Conservation (phyloP, 495 filamentous ascomycete species). For the Astrocystis sublimbata region DNA sequence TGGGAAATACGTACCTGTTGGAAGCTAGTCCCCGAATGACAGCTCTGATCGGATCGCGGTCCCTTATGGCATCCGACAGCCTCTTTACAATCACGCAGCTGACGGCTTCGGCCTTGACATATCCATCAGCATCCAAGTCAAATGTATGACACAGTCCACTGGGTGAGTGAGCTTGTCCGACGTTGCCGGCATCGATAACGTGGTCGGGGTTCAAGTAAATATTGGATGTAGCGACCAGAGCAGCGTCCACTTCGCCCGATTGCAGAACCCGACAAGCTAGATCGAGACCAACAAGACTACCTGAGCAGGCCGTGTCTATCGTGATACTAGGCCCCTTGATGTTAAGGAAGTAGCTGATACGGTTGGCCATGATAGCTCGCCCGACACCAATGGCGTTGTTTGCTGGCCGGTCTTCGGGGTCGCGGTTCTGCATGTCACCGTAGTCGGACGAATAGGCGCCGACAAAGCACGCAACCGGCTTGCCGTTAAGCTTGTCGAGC, state of each 20-base stretch:
- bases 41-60: slow-evolving; percentile 50
- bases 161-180: slow-evolving; percentile 24
- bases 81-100: slow-evolving; percentile 49
- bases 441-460: slow-evolving; percentile 68
- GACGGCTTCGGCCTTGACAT: slow-evolving; percentile 48
- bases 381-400: not conserved
- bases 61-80: slow-evolving; percentile 45
- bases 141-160: slow-evolving; percentile 41
- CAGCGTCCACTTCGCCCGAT: not conserved
- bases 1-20: too few relatives aligned
- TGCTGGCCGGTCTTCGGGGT: slow-evolving; percentile 9
- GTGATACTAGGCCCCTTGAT: slow-evolving; percentile 24
- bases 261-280: slow-evolving; percentile 29
- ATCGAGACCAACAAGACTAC: slow-evolving; percentile 36
- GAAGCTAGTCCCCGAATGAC: slow-evolving; percentile 54
- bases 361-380: slow-evolving; percentile 20
- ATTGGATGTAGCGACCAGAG: slow-evolving; percentile 16
- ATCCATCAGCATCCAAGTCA: slow-evolving; percentile 45
- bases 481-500: slow-evolving; percentile 65
- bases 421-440: not conserved
- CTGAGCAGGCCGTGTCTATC: slow-evolving; percentile 43
- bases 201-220: slow-evolving; percentile 7
- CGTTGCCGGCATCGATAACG: slow-evolving; percentile 6
- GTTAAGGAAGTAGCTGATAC: slow-evolving; percentile 22
- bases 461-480: slow-evolving; percentile 75